A percentile compares a stretch with the other conserved stretches of the same genome.
These are phyloP conservation scores for Magnusiomyces paraingens DNA, from an alignment of 1,139 yeast genomes.

Conservation along the genomic window DNA sequence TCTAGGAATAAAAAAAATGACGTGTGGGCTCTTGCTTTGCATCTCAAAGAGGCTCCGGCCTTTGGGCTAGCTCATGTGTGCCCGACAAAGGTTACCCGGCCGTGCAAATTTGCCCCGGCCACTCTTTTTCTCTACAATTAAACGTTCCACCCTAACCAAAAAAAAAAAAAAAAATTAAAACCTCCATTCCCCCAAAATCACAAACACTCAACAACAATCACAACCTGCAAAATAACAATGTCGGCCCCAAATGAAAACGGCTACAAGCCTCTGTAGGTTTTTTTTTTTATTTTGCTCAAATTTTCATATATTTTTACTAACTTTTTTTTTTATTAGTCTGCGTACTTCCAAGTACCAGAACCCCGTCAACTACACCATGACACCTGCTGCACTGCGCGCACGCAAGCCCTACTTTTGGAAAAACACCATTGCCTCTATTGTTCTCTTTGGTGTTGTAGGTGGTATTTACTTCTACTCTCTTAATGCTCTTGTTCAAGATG, in stretches of 20 bases:
- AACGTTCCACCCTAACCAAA: background rate
- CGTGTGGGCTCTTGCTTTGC: background rate
- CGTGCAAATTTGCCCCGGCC: background rate
- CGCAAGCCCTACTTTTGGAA: constrained; percentile 78
- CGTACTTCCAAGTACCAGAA: constrained; percentile 53
- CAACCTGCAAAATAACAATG: constrained; percentile 2
- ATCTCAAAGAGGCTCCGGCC: background rate
- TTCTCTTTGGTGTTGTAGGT: constrained; percentile 51
- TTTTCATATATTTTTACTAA: too few species aligned
- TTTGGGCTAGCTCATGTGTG: background rate
- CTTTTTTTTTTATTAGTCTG: constrained; percentile 19
- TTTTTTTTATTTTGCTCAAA: background rate
- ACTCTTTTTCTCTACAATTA: constrained; percentile 1
- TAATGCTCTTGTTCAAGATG: constrained; percentile 67
- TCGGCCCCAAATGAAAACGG: constrained; percentile 4
- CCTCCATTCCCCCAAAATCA: background rate
- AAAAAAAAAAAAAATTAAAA: too few species aligned
- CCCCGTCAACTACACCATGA: constrained; percentile 76
- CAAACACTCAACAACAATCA: background rate
- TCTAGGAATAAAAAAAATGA: background rate
- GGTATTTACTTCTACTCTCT: constrained; percentile 51
- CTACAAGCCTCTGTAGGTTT: constrained; percentile 12
- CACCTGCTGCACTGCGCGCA: constrained; percentile 89
- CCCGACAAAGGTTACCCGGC: constrained; percentile 1
- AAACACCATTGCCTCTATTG: constrained; percentile 57